Conservation (phyloP, 345 rosid genomes). For the Melaleuca quinquenervia region DNA sequence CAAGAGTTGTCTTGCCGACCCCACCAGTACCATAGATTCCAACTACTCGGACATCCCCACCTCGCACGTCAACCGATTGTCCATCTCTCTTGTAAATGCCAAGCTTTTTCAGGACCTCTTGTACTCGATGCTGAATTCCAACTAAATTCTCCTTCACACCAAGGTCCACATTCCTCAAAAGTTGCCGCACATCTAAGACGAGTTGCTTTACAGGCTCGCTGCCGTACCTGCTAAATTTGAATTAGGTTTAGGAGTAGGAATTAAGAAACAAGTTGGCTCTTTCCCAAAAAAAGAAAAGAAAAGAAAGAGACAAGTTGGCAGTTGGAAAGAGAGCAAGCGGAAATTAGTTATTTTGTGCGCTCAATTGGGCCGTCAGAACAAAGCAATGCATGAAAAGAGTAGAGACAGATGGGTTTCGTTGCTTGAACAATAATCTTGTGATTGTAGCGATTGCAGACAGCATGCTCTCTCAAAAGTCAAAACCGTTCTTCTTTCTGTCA, state of each 20-base stretch:
- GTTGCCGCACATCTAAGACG: neutral
- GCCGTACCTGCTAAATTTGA: neutral
- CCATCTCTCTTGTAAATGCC: neutral
- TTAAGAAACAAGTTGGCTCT: neutral
- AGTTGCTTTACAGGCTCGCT: neutral
- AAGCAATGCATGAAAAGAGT: rapidly evolving
- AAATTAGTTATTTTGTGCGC: rapidly evolving
- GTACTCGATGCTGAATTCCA: neutral
- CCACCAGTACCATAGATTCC: neutral
- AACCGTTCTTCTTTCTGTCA: neutral
- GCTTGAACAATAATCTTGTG: neutral
- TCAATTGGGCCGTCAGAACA: neutral
- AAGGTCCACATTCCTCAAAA: rapidly evolving
- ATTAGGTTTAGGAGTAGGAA: rapidly evolving
- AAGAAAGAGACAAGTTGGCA: neutral
- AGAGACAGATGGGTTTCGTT: neutral
- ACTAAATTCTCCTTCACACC: neutral
- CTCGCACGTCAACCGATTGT: neutral
- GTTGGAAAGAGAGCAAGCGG: rapidly evolving
- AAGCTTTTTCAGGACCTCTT: neutral
- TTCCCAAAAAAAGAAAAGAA: too few relatives aligned
- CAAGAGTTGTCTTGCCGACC: neutral
- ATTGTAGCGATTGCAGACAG: neutral
- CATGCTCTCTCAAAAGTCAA: neutral
- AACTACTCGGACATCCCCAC: neutral